phyloP scores from a whole-genome alignment of 1,139 yeast species.

The Yamadazyma taylorii region DNA sequence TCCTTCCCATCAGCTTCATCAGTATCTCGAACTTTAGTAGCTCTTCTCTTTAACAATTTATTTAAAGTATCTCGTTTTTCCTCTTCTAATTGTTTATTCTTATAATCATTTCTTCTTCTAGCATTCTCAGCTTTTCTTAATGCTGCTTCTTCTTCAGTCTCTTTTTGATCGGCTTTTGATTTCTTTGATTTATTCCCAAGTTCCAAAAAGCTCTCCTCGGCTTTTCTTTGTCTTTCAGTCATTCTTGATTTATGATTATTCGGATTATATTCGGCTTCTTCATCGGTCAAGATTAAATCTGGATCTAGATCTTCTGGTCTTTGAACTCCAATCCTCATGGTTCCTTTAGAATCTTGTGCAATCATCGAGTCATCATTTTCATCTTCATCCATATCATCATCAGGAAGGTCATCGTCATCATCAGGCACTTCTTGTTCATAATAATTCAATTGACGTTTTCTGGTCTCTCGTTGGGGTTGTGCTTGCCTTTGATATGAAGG shows the following conservation, averaged over 20 bases:
- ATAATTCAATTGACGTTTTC: conserved; percentile 34
- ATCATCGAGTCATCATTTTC: conserved; percentile 24
- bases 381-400: conserved; percentile 23
- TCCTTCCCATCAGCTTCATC: conserved; percentile 12
- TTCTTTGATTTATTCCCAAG: conserved; percentile 21
- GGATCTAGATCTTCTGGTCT: conserved; percentile 34
- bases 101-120: conserved; percentile 81
- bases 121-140: conserved; percentile 85
- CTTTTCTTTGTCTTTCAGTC: conserved; percentile 62
- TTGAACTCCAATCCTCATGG: conserved; percentile 9
- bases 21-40: conserved; percentile 54
- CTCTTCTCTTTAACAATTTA: conserved; percentile 80
- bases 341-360: conserved; percentile 2
- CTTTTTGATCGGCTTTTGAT: conserved; percentile 35
- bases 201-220: conserved; percentile 35
- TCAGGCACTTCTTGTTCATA: conserved; percentile 34
- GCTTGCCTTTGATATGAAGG: conserved; percentile 8
- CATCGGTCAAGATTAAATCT: conserved; percentile 44
- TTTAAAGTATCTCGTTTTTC: conserved; percentile 91
- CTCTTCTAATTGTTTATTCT: conserved; percentile 81
- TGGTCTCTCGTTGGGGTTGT: conserved; percentile 22
- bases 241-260: conserved; percentile 52
- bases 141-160: conserved; percentile 84
- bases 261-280: conserved; percentile 44
- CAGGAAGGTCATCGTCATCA: conserved; percentile 29